Evolutionary conservation across 257 asterid species (phyloP).

Genomic region (Forsythia suspensa): DNA sequence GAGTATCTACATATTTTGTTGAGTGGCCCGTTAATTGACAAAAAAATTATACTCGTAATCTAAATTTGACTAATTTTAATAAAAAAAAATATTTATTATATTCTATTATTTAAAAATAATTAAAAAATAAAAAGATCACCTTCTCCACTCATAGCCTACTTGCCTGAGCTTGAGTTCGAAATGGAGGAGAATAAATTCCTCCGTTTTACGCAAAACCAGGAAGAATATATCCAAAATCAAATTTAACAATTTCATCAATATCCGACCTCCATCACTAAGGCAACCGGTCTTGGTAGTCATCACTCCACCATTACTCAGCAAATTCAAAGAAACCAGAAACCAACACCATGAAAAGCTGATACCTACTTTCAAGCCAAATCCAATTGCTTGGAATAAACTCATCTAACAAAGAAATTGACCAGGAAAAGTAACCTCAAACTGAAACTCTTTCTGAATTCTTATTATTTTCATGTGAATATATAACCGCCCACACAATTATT

Average conservation of each 20-base stretch:
- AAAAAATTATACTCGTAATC: no score
- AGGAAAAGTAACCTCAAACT: slow-evolving; percentile 15
- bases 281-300: slow-evolving; percentile 67
- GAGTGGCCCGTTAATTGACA: no score
- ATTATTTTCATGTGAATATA: slow-evolving; percentile 1
- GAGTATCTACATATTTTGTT: no score
- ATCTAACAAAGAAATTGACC: slow-evolving; percentile 50
- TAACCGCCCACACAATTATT: not conserved
- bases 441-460: not conserved
- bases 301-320: slow-evolving; percentile 66
- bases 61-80: no score
- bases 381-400: slow-evolving; percentile 76
- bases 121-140: no score
- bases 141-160: no score
- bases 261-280: slow-evolving; percentile 53
- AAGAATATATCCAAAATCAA: slow-evolving; percentile 34
- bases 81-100: no score
- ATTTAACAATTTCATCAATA: slow-evolving; percentile 64
- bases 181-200: no score
- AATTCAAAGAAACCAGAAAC: slow-evolving; percentile 67
- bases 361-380: slow-evolving; percentile 82
- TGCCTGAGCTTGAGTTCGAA: no score
- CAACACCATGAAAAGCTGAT: slow-evolving; percentile 69
- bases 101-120: no score
- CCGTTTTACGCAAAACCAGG: no score